phyloP scores from a whole-genome alignment of 164 flowering plant genomes.

The Aristolochia fimbriata region DNA sequence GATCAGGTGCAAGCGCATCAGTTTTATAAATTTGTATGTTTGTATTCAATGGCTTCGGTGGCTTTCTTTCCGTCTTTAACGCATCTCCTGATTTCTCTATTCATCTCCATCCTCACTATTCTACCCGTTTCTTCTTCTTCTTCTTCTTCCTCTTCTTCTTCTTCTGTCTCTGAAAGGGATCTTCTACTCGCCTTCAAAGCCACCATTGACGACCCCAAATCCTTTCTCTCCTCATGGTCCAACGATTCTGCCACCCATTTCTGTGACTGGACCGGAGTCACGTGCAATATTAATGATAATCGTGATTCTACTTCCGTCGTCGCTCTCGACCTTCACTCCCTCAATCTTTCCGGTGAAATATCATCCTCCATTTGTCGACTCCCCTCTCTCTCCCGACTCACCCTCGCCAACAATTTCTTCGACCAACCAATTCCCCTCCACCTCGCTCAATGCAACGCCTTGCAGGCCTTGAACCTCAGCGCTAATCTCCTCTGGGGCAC shows the following conservation, averaged over 20 bases:
- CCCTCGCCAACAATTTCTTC: conserved; percentile 66
- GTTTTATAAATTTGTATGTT: too few species aligned
- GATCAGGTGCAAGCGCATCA: too few species aligned
- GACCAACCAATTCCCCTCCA: conserved; percentile 71
- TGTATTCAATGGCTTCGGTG: too few species aligned
- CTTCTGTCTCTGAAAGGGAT: conserved; percentile 36
- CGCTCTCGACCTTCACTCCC: conserved; percentile 48
- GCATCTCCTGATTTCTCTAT: neutral
- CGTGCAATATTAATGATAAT: conserved; percentile 21
- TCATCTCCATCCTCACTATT: too few species aligned
- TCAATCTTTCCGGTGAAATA: conserved; percentile 77
- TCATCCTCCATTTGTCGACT: conserved; percentile 60
- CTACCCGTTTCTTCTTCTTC: conserved; percentile 12
- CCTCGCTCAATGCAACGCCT: conserved; percentile 47
- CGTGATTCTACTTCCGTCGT: conserved; percentile 20
- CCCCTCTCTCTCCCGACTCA: conserved; percentile 38
- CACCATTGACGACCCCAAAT: conserved; percentile 53
- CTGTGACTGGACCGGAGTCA: conserved; percentile 82
- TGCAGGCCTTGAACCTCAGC: conserved; percentile 61
- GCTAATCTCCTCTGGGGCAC: conserved; percentile 80
- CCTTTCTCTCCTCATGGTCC: conserved; percentile 68
- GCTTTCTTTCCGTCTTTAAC: too few species aligned
- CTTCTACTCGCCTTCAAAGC: conserved; percentile 55
- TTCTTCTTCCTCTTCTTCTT: conserved; percentile 24
- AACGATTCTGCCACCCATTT: conserved; percentile 28